Percentiles rank a stretch among this genome's conserved stretches.
Evolutionary conservation across 352 stramenopile species (phyloP).

Genomic region (Pythium sp.): DNA sequence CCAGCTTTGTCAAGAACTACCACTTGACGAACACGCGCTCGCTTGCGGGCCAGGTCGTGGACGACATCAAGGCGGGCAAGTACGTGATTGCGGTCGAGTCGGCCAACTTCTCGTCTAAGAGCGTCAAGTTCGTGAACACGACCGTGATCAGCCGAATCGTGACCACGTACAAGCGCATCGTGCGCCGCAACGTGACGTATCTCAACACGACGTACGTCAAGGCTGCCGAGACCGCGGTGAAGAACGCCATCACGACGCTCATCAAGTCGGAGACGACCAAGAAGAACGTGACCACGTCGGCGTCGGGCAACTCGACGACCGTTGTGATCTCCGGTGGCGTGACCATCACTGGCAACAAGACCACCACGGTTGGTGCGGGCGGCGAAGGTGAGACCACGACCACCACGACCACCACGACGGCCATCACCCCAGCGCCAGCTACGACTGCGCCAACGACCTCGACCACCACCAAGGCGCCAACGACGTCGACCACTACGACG

Average conservation of each 20-base stretch:
- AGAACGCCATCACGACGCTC: constrained; percentile 12
- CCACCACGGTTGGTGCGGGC: constrained; percentile 3
- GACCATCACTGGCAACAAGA: constrained; percentile 19
- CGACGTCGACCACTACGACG: background rate
- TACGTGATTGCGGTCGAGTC: constrained; percentile 42
- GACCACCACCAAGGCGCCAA: constrained; percentile 3
- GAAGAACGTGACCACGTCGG: constrained; percentile 20
- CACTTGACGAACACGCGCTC: constrained; percentile 48
- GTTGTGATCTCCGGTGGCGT: constrained; percentile 10
- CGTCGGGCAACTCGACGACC: constrained; percentile 18
- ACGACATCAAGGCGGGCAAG: constrained; percentile 44
- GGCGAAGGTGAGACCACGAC: constrained; percentile 16
- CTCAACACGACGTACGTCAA: constrained; percentile 28
- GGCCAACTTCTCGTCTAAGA: constrained; percentile 36
- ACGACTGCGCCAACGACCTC: constrained; percentile 4
- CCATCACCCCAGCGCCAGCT: constrained; percentile 12
- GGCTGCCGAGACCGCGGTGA: constrained; percentile 19
- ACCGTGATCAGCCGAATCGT: constrained; percentile 30
- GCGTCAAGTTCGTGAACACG: constrained; percentile 41
- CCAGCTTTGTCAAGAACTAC: constrained; percentile 48
- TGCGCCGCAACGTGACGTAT: constrained; percentile 23
- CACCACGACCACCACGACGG: constrained; percentile 12
- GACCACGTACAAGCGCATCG: constrained; percentile 26
- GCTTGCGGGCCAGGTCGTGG: constrained; percentile 45
- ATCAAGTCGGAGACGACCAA: constrained; percentile 9